These are phyloP conservation scores for Paramarasmius palmivorus DNA, from an alignment of 1,284 basidiomycete genomes.

Conservation along the genomic window DNA sequence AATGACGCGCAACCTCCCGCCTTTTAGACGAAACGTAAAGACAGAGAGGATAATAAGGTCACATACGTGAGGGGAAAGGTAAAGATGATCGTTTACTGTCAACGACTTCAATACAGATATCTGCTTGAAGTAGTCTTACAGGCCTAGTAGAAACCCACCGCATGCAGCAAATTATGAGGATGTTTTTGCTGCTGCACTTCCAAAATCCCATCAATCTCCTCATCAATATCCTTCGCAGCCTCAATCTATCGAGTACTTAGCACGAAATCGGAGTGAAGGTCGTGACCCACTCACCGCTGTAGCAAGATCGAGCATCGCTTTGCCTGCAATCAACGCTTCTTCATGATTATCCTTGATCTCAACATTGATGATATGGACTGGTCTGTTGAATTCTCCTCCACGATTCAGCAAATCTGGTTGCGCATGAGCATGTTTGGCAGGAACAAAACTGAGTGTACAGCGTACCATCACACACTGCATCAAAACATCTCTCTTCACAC, in stretches of 20 bases:
- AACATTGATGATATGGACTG: slow-evolving; percentile 96
- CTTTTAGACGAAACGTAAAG: no score
- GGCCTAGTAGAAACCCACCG: slow-evolving; percentile 84
- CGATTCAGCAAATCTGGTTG: slow-evolving; percentile 79
- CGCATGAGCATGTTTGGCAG: slow-evolving; percentile 13
- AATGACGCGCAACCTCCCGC: no score
- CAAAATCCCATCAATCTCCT: slow-evolving; percentile 87
- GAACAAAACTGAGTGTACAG: slow-evolving; percentile 12
- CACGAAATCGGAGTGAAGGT: slow-evolving; percentile 9
- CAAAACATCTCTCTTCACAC: slow-evolving; percentile 98
- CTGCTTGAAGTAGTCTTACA: neutral
- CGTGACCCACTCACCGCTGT: slow-evolving; percentile 63
- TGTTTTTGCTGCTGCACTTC: slow-evolving; percentile 84
- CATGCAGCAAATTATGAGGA: slow-evolving; percentile 91
- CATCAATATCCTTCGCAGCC: slow-evolving; percentile 82
- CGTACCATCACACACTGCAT: slow-evolving; percentile 96
- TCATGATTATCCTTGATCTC: slow-evolving; percentile 99
- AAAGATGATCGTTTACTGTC: no score
- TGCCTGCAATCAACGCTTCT: slow-evolving; percentile 94
- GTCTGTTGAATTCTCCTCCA: slow-evolving; percentile 90
- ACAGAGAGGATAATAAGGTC: no score
- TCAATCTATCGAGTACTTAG: slow-evolving; percentile 69
- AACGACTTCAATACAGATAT: no score
- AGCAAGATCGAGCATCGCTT: slow-evolving; percentile 94
- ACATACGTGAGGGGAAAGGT: no score